Base-by-base conservation (phyloP, 305 asterid species). In the Fraxinus sp. region DNA sequence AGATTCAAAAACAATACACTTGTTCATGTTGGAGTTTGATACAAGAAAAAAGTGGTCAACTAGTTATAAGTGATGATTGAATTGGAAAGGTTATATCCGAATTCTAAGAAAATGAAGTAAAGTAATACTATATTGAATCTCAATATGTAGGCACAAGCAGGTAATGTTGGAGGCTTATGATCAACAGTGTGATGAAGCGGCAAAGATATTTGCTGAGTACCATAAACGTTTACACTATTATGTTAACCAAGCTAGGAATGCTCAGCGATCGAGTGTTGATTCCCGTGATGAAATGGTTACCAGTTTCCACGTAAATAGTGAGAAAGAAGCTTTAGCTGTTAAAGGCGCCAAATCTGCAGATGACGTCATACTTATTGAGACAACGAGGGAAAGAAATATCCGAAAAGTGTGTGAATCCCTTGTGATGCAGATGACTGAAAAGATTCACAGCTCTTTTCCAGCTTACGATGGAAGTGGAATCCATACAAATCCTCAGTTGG, bases 121-220 rank as follows among this genome's bases (percentile, higher is more conserved):
- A 85, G 32, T 85, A 36, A 84, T 75, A 49, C 14, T 7, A 68
- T 68, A 55, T 24, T 79, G 39, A 55, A 79, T 84, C 79, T 81
- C 82, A 68, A 28, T 68, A 59, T 90, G 75, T 86, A 96, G 99
- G 90, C 99, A 96, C 93, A 96, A 96, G 87, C 97, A 93, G 84
- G 97, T 91, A 78, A 92, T 93, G 93, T 84, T 94, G 88, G 99
- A 94, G 88, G 93, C 98, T 84, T 93, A 91, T 90, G 98, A 94
- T 83, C 97, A 91, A 83, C 99, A 93, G 78, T 89, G 98, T 85
- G 94, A 93, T 82, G 99, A 96, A 88, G 98, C 75, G 22, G 94
- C 98, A 41, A 96, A 91, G 86, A 91, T 96, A 85, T 96, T 93
- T 91, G 90, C 95, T 0, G 99, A 93, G 90, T 96, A 94, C 84